Evolutionary conservation across 371 early-diverging fungal species (phyloP).

Genomic region (Rhizopus microsporus): DNA sequence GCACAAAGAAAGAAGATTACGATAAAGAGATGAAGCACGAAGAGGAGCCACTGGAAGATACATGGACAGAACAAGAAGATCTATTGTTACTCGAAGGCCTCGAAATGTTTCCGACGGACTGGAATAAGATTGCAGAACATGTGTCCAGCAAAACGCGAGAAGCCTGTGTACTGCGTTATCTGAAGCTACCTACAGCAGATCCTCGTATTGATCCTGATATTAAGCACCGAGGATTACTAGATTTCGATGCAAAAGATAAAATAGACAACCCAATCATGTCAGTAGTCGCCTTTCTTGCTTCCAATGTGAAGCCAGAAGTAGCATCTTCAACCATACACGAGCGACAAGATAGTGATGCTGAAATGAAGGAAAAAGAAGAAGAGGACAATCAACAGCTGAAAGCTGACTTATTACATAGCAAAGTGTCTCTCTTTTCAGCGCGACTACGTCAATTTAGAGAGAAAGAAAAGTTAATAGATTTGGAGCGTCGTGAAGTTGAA

Average conservation of each 20-base stretch:
- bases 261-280: constrained; percentile 96
- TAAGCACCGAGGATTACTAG: constrained; percentile 37
- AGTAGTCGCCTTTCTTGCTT: constrained; percentile 92
- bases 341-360: neutral
- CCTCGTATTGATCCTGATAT: constrained; percentile 61
- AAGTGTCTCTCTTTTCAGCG: constrained; percentile 75
- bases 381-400: constrained; percentile 2
- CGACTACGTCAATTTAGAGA: constrained; percentile 78
- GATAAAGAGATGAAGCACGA: neutral
- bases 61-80: constrained; percentile 50
- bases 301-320: constrained; percentile 93
- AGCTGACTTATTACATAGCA: constrained; percentile 68
- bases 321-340: constrained; percentile 72
- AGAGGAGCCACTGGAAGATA: neutral
- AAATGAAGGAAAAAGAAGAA: constrained; percentile 3
- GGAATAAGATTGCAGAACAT: constrained; percentile 45
- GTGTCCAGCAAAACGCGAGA: constrained; percentile 41
- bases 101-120: constrained; percentile 42
- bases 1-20: constrained; percentile 20
- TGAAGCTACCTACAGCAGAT: constrained; percentile 58
- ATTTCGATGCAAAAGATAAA: constrained; percentile 60
- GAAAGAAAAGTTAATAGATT: constrained; percentile 58
- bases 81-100: constrained; percentile 44
- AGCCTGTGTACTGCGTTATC: constrained; percentile 46
- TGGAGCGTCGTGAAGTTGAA: constrained; percentile 82